Conservation (phyloP, 1,139 yeast species). For the Magnusiomyces starmeri region DNA sequence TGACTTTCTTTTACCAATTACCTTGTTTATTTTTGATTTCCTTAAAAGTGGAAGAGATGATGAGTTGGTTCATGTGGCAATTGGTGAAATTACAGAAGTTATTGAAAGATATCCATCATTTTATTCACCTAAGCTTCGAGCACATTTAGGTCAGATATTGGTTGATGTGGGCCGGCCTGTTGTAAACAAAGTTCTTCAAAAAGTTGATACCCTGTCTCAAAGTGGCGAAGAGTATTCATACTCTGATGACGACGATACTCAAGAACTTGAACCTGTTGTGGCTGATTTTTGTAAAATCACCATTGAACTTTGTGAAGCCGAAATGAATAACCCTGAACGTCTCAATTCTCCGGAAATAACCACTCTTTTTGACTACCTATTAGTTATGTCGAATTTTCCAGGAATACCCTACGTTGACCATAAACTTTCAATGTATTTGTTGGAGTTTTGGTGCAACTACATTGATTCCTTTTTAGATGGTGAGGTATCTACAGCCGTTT, state of each 20-base stretch:
- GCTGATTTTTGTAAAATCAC: slow-evolving; percentile 11
- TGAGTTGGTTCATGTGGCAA: slow-evolving; percentile 2
- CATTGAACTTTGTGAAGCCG: slow-evolving; percentile 12
- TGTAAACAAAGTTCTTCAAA: slow-evolving; percentile 6
- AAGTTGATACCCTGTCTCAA: slow-evolving; percentile 4
- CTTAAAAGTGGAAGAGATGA: slow-evolving; percentile 8
- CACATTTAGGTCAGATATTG: slow-evolving; percentile 7
- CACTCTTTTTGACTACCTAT: slow-evolving; percentile 31
- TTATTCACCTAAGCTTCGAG: slow-evolving; percentile 2
- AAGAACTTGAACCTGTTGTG: slow-evolving; percentile 16
- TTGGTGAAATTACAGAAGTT: slow-evolving; percentile 11
- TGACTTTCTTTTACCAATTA: slow-evolving; percentile 4
- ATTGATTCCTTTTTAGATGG: slow-evolving; percentile 58
- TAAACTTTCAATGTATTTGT: slow-evolving; percentile 53
- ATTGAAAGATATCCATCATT: slow-evolving; percentile 8
- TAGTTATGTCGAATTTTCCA: slow-evolving; percentile 53
- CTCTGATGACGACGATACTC: slow-evolving; percentile 14
- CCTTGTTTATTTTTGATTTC: slow-evolving; percentile 7
- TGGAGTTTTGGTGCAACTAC: slow-evolving; percentile 75
- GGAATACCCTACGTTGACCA: slow-evolving; percentile 64
- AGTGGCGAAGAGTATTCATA: slow-evolving; percentile 5
- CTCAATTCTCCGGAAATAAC: slow-evolving; percentile 7
- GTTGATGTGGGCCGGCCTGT: slow-evolving; percentile 12
- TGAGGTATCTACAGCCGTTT: slow-evolving; percentile 37
- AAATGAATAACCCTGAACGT: slow-evolving; percentile 2